Base-by-base conservation (phyloP, 2,329 filamentous ascomycete genomes). In the Fusarium equiseti region DNA sequence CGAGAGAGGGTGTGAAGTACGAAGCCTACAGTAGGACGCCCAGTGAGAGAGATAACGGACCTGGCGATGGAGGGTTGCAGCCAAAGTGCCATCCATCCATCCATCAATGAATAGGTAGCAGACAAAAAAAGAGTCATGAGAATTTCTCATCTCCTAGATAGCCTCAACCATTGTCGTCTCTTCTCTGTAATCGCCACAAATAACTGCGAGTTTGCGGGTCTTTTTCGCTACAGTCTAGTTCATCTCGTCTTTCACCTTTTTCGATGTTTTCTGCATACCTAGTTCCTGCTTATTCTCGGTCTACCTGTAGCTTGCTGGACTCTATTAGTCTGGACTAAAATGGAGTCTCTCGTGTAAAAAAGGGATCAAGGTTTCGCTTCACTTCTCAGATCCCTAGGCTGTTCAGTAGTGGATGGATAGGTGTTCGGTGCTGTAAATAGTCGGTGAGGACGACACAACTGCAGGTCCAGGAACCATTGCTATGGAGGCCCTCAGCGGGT, bases 401-500 rank as follows among this genome's bases (percentile, higher is more conserved):
- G 16, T 5, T 32, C 31, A 16, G 24, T 24, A 32, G 31, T 29
- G 66, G 70, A 55, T 42, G 50, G 49, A 54, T 24, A 68, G 70
- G 31, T 32, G 31, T 15, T 32, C 32, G 8, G 16, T 44, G 43
- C 16, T 31, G 63, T 52, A 26, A 66, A 66, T 66, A 70, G 74
- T 76, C 74, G 74, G 74, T 76, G 74, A 76, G 65, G 53, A 15
- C 71, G 69, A 68, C 42, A 52, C 49, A 66, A 68, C 68, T 71
- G 64, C 70, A 76, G 32, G 32, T 35, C 32, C 32, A 44, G 71
- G 73, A 72, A 75, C 73, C 24, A 52, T 43, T 22, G 42, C 20
- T 13, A 50, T 31, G 20, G 40, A 22, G 42, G 42, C 20, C 20
- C 20, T 15, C 29, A 56, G 53, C 53, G 53, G 53, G 18, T 35